Percentiles rank a stretch among this genome's conserved stretches.
Conservation (phyloP, 1,284 basidiomycete species). For the Naganishia albida region DNA sequence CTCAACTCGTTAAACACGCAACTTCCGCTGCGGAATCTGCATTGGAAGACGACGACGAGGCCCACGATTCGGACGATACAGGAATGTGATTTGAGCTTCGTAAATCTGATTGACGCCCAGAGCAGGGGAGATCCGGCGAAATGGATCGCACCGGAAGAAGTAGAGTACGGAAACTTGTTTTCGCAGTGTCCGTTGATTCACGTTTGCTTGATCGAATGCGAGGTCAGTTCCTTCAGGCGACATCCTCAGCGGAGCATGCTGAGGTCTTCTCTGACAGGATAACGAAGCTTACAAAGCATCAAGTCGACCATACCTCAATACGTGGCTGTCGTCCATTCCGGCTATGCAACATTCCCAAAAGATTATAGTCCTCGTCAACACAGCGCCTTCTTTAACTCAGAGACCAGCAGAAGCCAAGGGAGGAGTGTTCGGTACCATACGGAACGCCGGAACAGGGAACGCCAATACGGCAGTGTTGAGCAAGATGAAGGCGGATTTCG, state of each 20-base stretch:
- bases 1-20: conserved; percentile 67
- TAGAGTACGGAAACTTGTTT: conserved; percentile 69
- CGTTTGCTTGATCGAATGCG: conserved; percentile 80
- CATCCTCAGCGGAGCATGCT: background rate
- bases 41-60: conserved; percentile 73
- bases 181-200: conserved; percentile 78
- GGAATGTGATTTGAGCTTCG: conserved; percentile 73
- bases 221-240: conserved; percentile 62
- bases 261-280: conserved; percentile 61
- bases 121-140: conserved; percentile 16
- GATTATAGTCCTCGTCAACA: conserved; percentile 79
- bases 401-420: conserved; percentile 49
- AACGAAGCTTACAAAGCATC: conserved; percentile 76
- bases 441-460: conserved; percentile 57
- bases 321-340: conserved; percentile 75
- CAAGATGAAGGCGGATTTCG: conserved; percentile 91
- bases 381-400: conserved; percentile 36
- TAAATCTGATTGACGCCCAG: conserved; percentile 68
- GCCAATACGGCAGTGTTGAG: conserved; percentile 84
- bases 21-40: conserved; percentile 80
- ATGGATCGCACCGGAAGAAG: conserved; percentile 46
- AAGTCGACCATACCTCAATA: conserved; percentile 80
- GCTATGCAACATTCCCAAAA: conserved; percentile 66
- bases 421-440: conserved; percentile 55
- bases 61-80: conserved; percentile 80